A percentile compares a stretch with the other conserved stretches of the same genome.
Evolutionary conservation across 2,329 filamentous ascomycete species (phyloP).

Genomic region (Xylaria sp.): DNA sequence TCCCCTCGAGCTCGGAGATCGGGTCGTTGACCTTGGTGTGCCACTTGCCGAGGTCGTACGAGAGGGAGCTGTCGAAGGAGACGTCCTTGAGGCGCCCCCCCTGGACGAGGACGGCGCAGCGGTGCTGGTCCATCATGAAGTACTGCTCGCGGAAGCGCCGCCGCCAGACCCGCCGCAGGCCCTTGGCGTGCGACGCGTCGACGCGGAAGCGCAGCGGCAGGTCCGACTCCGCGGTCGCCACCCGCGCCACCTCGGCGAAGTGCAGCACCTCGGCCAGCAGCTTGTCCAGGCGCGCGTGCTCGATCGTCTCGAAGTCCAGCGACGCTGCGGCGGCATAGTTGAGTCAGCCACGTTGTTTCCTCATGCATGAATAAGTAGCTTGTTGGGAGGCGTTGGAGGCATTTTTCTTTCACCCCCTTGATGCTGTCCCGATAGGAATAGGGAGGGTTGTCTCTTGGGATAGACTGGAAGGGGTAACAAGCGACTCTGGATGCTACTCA

Average conservation of each 20-base stretch:
- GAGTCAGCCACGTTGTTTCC: too few species aligned
- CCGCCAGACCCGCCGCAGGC: slow-evolving; percentile 48
- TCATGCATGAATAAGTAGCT: too few species aligned
- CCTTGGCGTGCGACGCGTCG: slow-evolving; percentile 42
- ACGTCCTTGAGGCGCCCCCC: slow-evolving; percentile 47
- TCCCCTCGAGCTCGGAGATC: slow-evolving; percentile 45
- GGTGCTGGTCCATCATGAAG: slow-evolving; percentile 48
- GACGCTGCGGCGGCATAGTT: too few species aligned
- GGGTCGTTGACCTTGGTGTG: slow-evolving; percentile 38
- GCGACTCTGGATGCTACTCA: too few species aligned
- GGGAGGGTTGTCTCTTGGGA: too few species aligned
- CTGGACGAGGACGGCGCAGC: slow-evolving; percentile 41
- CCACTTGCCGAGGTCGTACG: slow-evolving; percentile 42
- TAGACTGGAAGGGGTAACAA: too few species aligned
- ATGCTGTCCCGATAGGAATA: too few species aligned
- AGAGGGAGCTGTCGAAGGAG: slow-evolving; percentile 39
- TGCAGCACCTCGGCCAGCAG: slow-evolving; percentile 48
- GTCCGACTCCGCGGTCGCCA: slow-evolving; percentile 32
- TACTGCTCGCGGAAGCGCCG: slow-evolving; percentile 48
- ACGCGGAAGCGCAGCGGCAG: slow-evolving; percentile 37
- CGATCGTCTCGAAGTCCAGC: slow-evolving; percentile 45
- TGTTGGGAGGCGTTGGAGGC: too few species aligned
- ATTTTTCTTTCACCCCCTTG: too few species aligned
- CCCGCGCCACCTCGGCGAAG: slow-evolving; percentile 42
- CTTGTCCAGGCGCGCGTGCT: slow-evolving; percentile 39